Base-by-base conservation (phyloP, 129 eudicot species). In the Centrapalus pauciflorus region DNA sequence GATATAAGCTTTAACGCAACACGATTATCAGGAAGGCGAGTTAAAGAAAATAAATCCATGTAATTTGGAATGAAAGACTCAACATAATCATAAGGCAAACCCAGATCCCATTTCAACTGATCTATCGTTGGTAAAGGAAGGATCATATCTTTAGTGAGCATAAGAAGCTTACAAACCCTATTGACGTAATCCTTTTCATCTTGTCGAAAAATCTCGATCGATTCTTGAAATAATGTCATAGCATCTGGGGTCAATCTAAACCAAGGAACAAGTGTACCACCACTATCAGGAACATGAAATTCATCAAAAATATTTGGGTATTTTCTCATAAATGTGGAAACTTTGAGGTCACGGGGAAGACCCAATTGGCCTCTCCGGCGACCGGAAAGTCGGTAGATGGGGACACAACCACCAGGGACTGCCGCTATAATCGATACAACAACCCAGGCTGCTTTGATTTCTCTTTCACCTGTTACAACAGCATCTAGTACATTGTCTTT, bases 21-120 rank as follows among this genome's bases (percentile, higher is more conserved):
- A 59, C 96, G 95, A 50, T 71, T 87, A 69, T 92, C 82, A 45
- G 82, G 74, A 37, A 92, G 89, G 19, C 33, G 52, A 57, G 76
- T 82, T 11, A 81, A 79, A 4, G 86, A 72, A 43, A 92, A 92
- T 33, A 69, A 29, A 24, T 88, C 72, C 7, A 89, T 64, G 61
- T 58, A 70, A 16, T 55, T 77, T 2, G 77, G 76, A 34, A 88
- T 38, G 61, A 90, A 76, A 21, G 86, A 72, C 12, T 55, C 69
- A 38, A 66, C 77, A 20, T 81, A 92, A 62, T 83, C 88, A 73
- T 70, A 64, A 1, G 96, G 98, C 81, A 92, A 84, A 40, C 96
- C 96, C 76, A 92, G 62, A 59, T 92, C 98, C 98, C 98, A 92
- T 72, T 81, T 81, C 55, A 92, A 74, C 80, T 88, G 98, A 61